A percentile compares a stretch with the other conserved stretches of the same genome.
Evolutionary conservation across 2,329 filamentous ascomycete genomes (phyloP).

Genomic region (Myriosclerotinia duriaeana): DNA sequence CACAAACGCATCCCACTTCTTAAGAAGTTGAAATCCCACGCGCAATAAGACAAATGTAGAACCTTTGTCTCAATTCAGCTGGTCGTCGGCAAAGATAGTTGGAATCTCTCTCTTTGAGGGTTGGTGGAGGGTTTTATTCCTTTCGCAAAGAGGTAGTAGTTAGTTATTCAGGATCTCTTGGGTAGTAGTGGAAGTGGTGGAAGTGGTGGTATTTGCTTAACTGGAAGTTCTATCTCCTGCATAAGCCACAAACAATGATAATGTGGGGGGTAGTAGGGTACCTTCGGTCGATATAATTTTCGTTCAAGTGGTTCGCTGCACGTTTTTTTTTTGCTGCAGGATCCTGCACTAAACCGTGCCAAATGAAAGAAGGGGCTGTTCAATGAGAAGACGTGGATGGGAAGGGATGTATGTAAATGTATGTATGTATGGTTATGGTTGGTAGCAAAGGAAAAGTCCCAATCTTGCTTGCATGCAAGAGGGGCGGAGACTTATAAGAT

Average conservation of each 20-base stretch:
- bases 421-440: not conserved
- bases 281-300: conserved; percentile 8
- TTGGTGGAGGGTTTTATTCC: conserved; percentile 20
- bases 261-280: conserved; percentile 6
- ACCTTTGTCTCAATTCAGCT: conserved; percentile 35
- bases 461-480: conserved; percentile 20
- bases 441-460: not conserved
- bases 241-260: conserved; percentile 20
- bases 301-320: conserved; percentile 14
- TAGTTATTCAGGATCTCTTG: conserved; percentile 5
- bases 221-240: conserved; percentile 24
- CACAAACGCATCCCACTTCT: conserved; percentile 17
- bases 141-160: conserved; percentile 7
- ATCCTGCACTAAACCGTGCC: not conserved
- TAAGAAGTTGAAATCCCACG: conserved; percentile 17
- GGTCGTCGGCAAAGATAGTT: not conserved
- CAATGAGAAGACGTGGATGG: conserved; percentile 7
- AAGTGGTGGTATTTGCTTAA: not conserved
- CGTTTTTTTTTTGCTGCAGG: conserved; percentile 9
- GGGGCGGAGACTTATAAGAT: conserved; percentile 22
- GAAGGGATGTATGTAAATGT: not conserved
- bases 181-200: conserved; percentile 1
- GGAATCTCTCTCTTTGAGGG: conserved; percentile 5
- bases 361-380: not conserved
- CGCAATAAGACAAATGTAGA: conserved; percentile 20